Percentiles rank a stretch among this genome's conserved stretches.
phyloP scores from a whole-genome alignment of 306 rosid genomes.

The Geum urbanum region DNA sequence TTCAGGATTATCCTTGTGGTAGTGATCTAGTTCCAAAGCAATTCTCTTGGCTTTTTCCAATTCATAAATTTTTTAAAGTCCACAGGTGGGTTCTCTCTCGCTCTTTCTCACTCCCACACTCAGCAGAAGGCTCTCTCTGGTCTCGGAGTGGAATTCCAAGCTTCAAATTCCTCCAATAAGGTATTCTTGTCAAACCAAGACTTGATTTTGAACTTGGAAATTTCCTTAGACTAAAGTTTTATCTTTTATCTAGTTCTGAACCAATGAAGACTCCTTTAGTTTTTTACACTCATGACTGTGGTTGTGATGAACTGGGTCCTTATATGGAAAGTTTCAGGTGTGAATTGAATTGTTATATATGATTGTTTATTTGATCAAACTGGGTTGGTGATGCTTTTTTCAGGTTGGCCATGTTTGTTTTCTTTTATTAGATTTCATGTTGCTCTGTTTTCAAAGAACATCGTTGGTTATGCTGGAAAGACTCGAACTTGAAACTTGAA shows the following conservation, averaged over 20 bases:
- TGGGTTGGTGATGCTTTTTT: constrained; percentile 19
- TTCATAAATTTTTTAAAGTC: constrained; percentile 22
- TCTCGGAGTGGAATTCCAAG: constrained; percentile 29
- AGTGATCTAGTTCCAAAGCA: constrained; percentile 40
- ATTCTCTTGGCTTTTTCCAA: constrained; percentile 26
- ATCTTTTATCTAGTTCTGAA: background rate
- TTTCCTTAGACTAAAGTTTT: constrained; percentile 3
- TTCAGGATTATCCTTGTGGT: constrained; percentile 27
- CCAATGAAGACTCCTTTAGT: background rate
- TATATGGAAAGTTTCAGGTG: constrained; percentile 5
- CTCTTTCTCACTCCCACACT: background rate
- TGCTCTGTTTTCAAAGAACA: constrained; percentile 19
- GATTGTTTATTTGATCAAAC: constrained; percentile 22
- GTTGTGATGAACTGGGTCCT: constrained; percentile 7
- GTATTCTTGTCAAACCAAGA: constrained; percentile 30
- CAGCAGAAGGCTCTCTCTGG: constrained; percentile 16
- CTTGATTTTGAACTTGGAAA: constrained; percentile 14
- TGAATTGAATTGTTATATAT: background rate
- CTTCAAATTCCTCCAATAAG: constrained; percentile 34
- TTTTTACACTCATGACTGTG: background rate
- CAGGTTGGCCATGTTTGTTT: constrained; percentile 8
- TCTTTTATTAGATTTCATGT: constrained; percentile 9
- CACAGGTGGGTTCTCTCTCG: constrained; percentile 22
- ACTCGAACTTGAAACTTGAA: constrained; percentile 2
- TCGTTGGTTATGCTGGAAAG: constrained; percentile 4